Evolutionary conservation across 805 yeast genomes (phyloP), one percentile per base, ranked within the genome.

Genomic region (Wickerhamiella dianesei): DNA sequence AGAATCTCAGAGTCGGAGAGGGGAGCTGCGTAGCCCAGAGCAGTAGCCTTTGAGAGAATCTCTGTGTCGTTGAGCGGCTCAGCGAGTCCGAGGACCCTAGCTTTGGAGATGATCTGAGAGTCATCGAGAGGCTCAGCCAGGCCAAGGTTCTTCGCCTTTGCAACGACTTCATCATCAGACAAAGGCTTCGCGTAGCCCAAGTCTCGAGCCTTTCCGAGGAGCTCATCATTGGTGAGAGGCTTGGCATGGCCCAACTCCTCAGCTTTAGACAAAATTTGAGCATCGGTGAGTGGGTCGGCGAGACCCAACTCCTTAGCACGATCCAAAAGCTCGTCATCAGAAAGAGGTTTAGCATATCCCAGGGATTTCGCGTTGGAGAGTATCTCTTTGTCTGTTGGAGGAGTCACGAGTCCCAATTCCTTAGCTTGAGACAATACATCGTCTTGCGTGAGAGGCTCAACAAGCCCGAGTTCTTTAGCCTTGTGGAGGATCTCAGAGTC

Each of bases 391-490:
- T 44, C 40, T 13, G 44, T 1, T 3, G 46, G 50, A 4, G 48
- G 50, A 35, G 32, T 39, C 12, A 21, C 32, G 4, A 49, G 40
- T 13, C 55, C 56, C 1, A 53, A 48, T 1, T 21, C 22, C 37
- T 32, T 21, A 1, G 56, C 58, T 35, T 41, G 43, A 5, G 21
- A 13, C 13, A 37, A 19, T 18, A 54, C 35, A 5, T 51, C 52
- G 2, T 44, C 44, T 9, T 54, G 50, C 2, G 35, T 45, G 8
- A 46, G 41, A 8, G 69, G 64, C 3, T 72, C 62, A 1, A 92
- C 94, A 48, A 85, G 64, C 56, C 75, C 71, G 53, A 81, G 68
- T 2, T 86, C 3, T 6, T 51, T 49, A 55, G 62, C 64, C 25
- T 42, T 35, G 8, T 14, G 35, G n/a, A 22, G 21, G 21, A 46